Evolutionary conservation across 345 rosid species (phyloP).

Genomic region (Aurinia saxatilis): DNA sequence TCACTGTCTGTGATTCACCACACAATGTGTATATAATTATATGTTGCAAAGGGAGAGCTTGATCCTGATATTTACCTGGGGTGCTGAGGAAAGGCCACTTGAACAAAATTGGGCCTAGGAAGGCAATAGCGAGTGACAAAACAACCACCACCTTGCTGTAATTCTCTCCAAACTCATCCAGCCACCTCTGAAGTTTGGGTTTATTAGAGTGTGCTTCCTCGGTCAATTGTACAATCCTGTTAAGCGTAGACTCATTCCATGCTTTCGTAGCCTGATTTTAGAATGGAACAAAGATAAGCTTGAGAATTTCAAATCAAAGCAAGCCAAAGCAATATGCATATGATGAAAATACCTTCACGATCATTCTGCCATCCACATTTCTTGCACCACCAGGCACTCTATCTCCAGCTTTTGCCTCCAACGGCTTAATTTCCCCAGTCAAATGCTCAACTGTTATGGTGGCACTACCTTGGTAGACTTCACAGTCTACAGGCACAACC

Average conservation of each 20-base stretch:
- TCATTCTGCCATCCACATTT: constrained; percentile 94
- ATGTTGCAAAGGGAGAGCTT: background rate
- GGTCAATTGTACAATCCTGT: constrained; percentile 82
- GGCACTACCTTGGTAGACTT: constrained; percentile 82
- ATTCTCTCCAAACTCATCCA: constrained; percentile 90
- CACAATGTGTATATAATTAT: background rate
- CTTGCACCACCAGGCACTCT: constrained; percentile 94
- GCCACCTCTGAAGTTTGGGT: constrained; percentile 94
- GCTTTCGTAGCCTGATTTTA: constrained; percentile 60
- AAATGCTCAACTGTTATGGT: constrained; percentile 94
- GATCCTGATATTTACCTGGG: constrained; percentile 50
- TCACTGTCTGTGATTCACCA: background rate
- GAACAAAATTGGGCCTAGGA: constrained; percentile 82
- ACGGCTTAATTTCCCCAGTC: constrained; percentile 93
- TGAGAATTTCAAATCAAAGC: background rate
- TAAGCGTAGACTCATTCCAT: constrained; percentile 90
- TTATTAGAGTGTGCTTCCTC: constrained; percentile 90
- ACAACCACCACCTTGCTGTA: constrained; percentile 91
- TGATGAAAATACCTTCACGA: constrained; percentile 54
- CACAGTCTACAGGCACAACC: constrained; percentile 93
- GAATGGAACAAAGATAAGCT: background rate
- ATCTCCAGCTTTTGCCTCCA: constrained; percentile 84
- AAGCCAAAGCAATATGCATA: background rate
- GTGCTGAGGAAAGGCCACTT: constrained; percentile 89
- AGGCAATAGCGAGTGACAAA: constrained; percentile 68